Evolutionary conservation across 2,329 filamentous ascomycete genomes (phyloP), one percentile per base, ranked within the genome.

Genomic region (Penicillium sp.): DNA sequence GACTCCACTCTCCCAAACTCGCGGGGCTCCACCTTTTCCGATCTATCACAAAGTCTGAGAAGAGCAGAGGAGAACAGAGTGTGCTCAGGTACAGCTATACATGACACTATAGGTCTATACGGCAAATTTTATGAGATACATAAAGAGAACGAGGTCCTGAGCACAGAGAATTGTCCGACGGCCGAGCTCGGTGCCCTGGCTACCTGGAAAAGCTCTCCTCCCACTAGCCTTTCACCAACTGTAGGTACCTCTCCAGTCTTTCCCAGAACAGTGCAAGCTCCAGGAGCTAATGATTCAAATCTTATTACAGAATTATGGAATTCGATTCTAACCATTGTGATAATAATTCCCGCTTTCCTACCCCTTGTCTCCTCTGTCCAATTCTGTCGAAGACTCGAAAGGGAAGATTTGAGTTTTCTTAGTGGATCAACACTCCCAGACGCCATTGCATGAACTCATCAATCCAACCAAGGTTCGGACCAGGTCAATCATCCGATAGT

Each of bases 201-300:
- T 15, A 26, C 7, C 5, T 22, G 24, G 19, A 38, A 19, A 38
- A 28, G 26, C 19, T 28, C n/a, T 15, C 19, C 19, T n/a, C 15
- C 19, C 26, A 40, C 22, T 26, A 40, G 50, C 5, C 15, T 8
- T n/a, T n/a, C 6, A 17, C 15, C 24, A 38, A 58, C 66, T 69
- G 67, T 65, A 70, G 68, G 65, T 69, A 68, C 67, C 61, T 51
- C n/a, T 30, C 44, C 42, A 40, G 22, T 26, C 35, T 12, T 35
- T 35, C 47, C 9, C 47, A 4, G 30, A 51, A 22, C 4, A 19
- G 28, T 35, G n/a, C 17, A 51, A 35, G 30, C 19, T 5, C 28
- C 28, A 15, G 45, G 26, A 49, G 45, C 45, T 49, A 28, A 49
- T 37, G 35, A 37, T 30, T 30, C 30, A 2, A 30, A 9, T 49